These are phyloP conservation scores for Erysiphe pulchra DNA, from an alignment of 2,329 filamentous ascomycete genomes.

Conservation along the genomic window DNA sequence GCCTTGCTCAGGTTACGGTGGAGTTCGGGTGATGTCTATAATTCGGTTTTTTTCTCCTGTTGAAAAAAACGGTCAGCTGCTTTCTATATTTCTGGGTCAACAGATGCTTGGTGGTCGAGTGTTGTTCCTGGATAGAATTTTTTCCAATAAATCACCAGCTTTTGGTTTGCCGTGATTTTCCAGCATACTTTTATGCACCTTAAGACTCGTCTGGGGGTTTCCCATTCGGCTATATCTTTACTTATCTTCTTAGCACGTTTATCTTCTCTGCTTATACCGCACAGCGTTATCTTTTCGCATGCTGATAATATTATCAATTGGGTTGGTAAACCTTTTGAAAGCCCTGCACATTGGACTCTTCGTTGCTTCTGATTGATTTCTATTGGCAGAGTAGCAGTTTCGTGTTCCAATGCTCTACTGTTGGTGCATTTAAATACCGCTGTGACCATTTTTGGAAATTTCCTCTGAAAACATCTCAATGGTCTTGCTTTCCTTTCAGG, in stretches of 20 bases:
- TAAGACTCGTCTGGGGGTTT: no score
- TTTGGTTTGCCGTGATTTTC: no score
- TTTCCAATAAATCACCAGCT: no score
- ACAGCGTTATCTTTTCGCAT: not conserved
- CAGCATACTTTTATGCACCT: no score
- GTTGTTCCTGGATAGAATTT: no score
- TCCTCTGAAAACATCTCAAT: not conserved
- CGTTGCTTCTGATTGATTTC: not conserved
- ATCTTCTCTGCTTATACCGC: not conserved
- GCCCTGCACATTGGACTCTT: not conserved
- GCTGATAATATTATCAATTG: not conserved
- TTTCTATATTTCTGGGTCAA: not conserved
- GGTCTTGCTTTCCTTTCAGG: not conserved
- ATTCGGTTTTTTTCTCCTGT: not conserved
- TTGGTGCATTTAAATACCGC: not conserved
- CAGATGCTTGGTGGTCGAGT: no score
- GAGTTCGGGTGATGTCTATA: no score
- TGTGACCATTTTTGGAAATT: not conserved
- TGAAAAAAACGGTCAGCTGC: not conserved
- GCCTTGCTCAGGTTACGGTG: not conserved
- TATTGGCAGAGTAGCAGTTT: no score
- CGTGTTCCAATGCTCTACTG: not conserved
- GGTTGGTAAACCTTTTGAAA: not conserved
- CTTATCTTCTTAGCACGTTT: not conserved
- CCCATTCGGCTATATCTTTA: not conserved